Evolutionary conservation across 768 basidiomycete genomes (phyloP).

Genomic region (Austroboletus eburneus): DNA sequence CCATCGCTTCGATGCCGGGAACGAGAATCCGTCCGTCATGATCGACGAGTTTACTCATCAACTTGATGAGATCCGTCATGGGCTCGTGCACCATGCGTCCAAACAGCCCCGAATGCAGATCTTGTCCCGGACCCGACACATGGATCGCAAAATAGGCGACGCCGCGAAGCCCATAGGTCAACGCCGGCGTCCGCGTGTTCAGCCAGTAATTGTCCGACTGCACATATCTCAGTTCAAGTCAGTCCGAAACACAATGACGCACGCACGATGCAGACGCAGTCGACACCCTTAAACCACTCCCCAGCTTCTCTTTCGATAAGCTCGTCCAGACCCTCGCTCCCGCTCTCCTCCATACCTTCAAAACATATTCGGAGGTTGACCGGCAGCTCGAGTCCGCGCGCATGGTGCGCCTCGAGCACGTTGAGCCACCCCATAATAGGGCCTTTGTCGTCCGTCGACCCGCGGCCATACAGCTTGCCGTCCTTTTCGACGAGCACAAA

Average conservation of each 20-base stretch:
- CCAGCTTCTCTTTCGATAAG: slow-evolving; percentile 72
- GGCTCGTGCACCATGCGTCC: slow-evolving; percentile 83
- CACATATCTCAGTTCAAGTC: no score
- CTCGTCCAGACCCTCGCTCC: slow-evolving; percentile 86
- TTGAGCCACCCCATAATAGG: slow-evolving; percentile 88
- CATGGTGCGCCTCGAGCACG: slow-evolving; percentile 77
- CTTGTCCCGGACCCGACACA: slow-evolving; percentile 77
- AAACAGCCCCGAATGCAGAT: slow-evolving; percentile 89
- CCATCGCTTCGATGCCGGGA: slow-evolving; percentile 85
- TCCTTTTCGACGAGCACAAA: slow-evolving; percentile 61
- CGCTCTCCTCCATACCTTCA: slow-evolving; percentile 97
- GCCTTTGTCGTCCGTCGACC: slow-evolving; percentile 88
- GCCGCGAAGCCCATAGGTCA: slow-evolving; percentile 89
- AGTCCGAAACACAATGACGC: neutral
- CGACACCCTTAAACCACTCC: slow-evolving; percentile 80
- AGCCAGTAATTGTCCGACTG: slow-evolving; percentile 96
- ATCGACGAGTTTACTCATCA: slow-evolving; percentile 85
- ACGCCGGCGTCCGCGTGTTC: slow-evolving; percentile 70
- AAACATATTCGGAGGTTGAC: slow-evolving; percentile 91
- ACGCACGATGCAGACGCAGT: slow-evolving; percentile 89
- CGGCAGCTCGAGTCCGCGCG: slow-evolving; percentile 65
- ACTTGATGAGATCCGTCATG: slow-evolving; percentile 85
- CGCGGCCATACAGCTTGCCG: slow-evolving; percentile 75
- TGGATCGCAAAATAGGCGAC: slow-evolving; percentile 82
- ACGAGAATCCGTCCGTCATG: slow-evolving; percentile 78